Evolutionary conservation across 225 moss, liverwort and hornwort species (phyloP).

Genomic region (Sphagnum tenellum): DNA sequence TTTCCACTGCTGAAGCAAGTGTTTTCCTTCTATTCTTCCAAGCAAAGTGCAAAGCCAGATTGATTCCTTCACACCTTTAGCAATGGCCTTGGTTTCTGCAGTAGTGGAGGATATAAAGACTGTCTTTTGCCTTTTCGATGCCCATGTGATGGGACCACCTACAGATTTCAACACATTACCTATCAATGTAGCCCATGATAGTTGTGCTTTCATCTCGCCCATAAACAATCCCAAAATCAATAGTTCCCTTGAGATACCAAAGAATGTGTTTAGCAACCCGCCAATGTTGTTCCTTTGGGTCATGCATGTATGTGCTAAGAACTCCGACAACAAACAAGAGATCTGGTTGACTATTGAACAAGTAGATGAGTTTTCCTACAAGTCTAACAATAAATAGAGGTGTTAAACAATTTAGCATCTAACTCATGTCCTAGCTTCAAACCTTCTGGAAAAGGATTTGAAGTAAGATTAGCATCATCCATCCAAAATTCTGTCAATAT

Average conservation of each 20-base stretch:
- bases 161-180: too few species aligned
- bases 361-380: not conserved
- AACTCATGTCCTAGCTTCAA: not conserved
- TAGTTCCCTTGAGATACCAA: not conserved
- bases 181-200: too few species aligned
- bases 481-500: not conserved
- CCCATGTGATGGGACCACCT: too few species aligned
- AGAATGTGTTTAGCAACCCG: not conserved
- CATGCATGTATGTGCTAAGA: not conserved
- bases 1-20: constrained; percentile 71
- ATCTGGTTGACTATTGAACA: not conserved
- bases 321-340: not conserved
- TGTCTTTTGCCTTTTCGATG: too few species aligned
- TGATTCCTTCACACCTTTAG: too few species aligned
- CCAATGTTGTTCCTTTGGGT: not conserved
- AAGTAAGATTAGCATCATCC: not conserved
- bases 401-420: not conserved
- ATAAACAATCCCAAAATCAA: too few species aligned
- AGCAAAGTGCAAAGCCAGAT: too few species aligned
- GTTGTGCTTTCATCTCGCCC: too few species aligned
- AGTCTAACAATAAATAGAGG: not conserved
- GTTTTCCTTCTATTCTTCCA: too few species aligned
- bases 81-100: too few species aligned
- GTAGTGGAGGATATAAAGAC: too few species aligned
- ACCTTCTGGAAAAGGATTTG: not conserved